A percentile compares a stretch with the other conserved stretches of the same genome.
phyloP scores from a whole-genome alignment of 345 rosid species.

The Linum usitatissimum region DNA sequence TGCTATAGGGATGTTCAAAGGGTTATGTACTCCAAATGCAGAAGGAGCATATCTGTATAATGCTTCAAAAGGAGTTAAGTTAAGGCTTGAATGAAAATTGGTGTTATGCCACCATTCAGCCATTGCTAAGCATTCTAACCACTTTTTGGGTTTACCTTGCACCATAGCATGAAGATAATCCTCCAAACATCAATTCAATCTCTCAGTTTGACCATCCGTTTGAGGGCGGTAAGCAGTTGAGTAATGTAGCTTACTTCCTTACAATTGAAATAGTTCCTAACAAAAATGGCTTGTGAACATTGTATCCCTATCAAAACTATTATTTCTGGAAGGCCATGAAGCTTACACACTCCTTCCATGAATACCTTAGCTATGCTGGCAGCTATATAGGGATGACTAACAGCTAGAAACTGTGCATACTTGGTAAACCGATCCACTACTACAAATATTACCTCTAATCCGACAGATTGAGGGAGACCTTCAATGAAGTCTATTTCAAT shows the following conservation, averaged over 20 bases:
- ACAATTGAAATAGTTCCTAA: background rate
- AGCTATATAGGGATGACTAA: background rate
- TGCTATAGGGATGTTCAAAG: background rate
- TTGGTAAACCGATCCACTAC: background rate
- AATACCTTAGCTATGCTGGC: background rate
- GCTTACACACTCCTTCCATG: background rate
- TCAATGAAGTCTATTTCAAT: background rate
- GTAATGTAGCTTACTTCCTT: background rate
- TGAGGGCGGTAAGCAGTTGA: background rate
- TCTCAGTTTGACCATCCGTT: background rate
- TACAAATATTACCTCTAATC: background rate
- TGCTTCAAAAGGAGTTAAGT: background rate
- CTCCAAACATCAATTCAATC: background rate
- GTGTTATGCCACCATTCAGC: background rate
- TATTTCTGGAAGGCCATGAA: too few relatives aligned
- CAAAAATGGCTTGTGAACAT: background rate
- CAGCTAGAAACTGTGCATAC: background rate
- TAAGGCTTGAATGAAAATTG: background rate
- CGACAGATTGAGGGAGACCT: background rate
- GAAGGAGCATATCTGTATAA: background rate
- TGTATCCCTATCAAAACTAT: background rate
- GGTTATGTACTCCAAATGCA: background rate
- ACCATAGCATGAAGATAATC: background rate
- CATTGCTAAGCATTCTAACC: background rate
- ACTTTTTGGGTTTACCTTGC: background rate